Evolutionary conservation across 73 alveolate genomes (phyloP).

Genomic region (Tetrahymena thermophila): DNA sequence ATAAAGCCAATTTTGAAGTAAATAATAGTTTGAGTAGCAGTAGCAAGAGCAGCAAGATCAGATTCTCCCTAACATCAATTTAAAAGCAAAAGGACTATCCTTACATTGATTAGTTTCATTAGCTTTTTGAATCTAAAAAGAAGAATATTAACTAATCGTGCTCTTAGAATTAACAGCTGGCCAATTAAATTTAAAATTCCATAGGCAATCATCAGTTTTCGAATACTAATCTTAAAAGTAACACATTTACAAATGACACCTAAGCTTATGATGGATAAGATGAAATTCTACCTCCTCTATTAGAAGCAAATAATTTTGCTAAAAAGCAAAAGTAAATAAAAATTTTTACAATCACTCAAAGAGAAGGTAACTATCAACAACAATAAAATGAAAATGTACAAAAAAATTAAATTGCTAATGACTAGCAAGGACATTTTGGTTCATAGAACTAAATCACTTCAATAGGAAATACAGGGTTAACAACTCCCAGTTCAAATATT

Average conservation of each 20-base stretch:
- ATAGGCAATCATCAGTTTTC: not conserved
- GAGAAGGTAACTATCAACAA: not conserved
- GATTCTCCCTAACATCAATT: not conserved
- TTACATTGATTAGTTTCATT: not conserved
- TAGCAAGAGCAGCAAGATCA: not conserved
- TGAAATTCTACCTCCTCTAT: not conserved
- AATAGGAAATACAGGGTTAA: not conserved
- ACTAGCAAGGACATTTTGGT: not conserved
- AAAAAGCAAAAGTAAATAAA: not conserved
- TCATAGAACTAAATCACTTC: not conserved
- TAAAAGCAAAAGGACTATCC: not conserved
- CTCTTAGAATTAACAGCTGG: not conserved
- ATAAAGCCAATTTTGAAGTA: not conserved
- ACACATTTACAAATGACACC: not conserved
- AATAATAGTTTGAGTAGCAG: not conserved
- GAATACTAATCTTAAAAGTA: not conserved
- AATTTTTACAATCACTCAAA: not conserved
- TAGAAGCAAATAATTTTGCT: not conserved
- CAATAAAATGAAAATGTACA: not conserved
- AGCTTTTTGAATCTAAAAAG: not conserved
- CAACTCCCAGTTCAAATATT: not conserved
- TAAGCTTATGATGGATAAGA: not conserved
- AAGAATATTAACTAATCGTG: not conserved
- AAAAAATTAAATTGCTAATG: not conserved
- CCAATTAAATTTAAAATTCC: not conserved